Evolutionary conservation across 2,329 filamentous ascomycete species (phyloP), one percentile per base, ranked within the genome.

Genomic region (Monilinia aucupariae): DNA sequence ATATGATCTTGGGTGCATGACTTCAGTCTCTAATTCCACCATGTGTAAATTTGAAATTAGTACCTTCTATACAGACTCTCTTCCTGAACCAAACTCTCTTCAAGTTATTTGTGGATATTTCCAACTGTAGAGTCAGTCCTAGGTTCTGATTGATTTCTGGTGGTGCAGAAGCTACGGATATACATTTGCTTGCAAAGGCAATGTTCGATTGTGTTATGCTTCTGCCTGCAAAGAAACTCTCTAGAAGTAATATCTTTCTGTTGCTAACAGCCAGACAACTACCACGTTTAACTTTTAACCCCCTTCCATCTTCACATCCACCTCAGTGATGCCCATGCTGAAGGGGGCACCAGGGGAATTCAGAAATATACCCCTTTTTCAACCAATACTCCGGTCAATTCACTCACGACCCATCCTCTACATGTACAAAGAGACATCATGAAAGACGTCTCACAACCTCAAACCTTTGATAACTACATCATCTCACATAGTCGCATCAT

Each of bases 401-500:
- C 20, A 34, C 41, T 47, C 41, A 27, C 27, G 20, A 25, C 4
- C n/a, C 9, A n/a, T 1, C 3, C 20, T 30, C 7, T 27, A n/a
- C 45, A 56, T 15, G 15, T 10, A 32, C 13, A 15, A 34, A 47
- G 27, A 30, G 15, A 25, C 25, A 47, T 22, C 27, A 34, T 45
- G 27, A 47, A 47, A 45, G 41, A 47, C 41, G 54, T 56, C 27
- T 34, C 54, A 25, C 41, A 47, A 3, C 22, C 27, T 20, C 30
- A 9, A 8, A 12, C 22, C 13, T 1, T 15, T 6, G 4, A 56
- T 13, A 47, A 17, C 54, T 56, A 56, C 54, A 56, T 56, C 54
- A 56, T 56, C 41, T 47, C 8, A 56, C 54, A 56, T 56, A 13
- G n/a, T 20, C 41, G 34, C 30, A 17, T 56, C 41, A 45, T 12